phyloP scores from a whole-genome alignment of 768 basidiomycete genomes.

The Cyathus striatus region DNA sequence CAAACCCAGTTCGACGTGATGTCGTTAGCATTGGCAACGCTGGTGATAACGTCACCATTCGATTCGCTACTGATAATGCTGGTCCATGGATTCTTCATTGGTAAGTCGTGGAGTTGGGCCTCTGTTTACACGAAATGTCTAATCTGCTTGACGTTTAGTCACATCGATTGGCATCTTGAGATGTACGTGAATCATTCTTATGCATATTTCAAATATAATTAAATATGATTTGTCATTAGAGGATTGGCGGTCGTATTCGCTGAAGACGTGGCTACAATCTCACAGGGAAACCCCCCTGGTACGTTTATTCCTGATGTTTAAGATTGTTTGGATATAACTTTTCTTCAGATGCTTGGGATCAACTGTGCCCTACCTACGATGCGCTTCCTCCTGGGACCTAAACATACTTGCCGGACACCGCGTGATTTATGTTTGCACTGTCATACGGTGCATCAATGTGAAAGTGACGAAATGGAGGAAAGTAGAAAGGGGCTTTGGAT shows the following conservation, averaged over 20 bases:
- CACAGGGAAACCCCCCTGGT: constrained; percentile 16
- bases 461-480: too few relatives aligned
- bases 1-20: constrained; percentile 44
- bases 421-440: too few relatives aligned
- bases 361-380: constrained; percentile 24
- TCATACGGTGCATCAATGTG: too few relatives aligned
- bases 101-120: too few relatives aligned
- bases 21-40: constrained; percentile 24
- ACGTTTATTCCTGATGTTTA: constrained; percentile 5
- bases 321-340: neutral
- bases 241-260: constrained; percentile 29
- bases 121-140: too few relatives aligned
- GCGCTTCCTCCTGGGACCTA: constrained; percentile 9
- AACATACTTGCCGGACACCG: too few relatives aligned
- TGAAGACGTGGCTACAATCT: constrained; percentile 21
- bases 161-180: constrained; percentile 35
- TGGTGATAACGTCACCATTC: constrained; percentile 41
- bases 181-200: constrained; percentile 12
- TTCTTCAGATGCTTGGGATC: constrained; percentile 15
- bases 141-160: constrained; percentile 10
- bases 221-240: constrained; percentile 1
- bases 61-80: constrained; percentile 60
- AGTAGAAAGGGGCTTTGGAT: too few relatives aligned
- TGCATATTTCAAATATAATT: neutral
- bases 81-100: constrained; percentile 44